phyloP scores from a whole-genome alignment of 495 filamentous ascomycete species.

The Penicillium ucsense region DNA sequence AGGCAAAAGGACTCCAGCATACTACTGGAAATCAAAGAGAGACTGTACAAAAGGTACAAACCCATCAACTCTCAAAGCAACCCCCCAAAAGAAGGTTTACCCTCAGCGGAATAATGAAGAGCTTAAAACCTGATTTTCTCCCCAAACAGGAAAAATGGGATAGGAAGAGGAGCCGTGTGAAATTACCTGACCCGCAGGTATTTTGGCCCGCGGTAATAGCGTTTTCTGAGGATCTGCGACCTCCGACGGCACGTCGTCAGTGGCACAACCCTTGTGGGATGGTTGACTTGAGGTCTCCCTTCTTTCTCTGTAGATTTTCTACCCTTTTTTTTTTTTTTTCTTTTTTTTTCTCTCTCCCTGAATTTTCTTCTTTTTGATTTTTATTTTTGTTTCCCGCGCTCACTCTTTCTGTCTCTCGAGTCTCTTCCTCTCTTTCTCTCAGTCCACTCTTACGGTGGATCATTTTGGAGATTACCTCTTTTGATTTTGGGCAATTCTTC shows the following conservation, averaged over 20 bases:
- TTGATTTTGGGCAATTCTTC: no score
- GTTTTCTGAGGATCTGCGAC: constrained; percentile 34
- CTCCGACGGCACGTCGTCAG: constrained; percentile 39
- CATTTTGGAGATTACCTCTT: no score
- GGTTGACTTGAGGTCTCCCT: no score
- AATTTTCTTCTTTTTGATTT: constrained; percentile 15
- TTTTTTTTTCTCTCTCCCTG: constrained; percentile 3
- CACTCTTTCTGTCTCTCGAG: no score
- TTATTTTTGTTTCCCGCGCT: neutral
- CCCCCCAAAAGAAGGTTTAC: no score
- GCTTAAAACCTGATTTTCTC: neutral
- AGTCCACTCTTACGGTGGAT: no score
- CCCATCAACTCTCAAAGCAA: neutral
- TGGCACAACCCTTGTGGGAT: constrained; percentile 20
- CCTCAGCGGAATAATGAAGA: no score
- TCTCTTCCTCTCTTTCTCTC: no score
- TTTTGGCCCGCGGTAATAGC: neutral
- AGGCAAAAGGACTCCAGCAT: no score
- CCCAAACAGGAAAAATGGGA: neutral
- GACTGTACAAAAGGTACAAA: neutral
- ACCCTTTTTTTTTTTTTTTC: neutral
- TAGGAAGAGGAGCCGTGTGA: neutral
- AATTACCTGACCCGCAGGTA: neutral
- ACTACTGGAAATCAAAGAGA: constrained; percentile 1
- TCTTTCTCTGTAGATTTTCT: no score